phyloP scores from a whole-genome alignment of 139 green algal species.

The Microglena sp. region DNA sequence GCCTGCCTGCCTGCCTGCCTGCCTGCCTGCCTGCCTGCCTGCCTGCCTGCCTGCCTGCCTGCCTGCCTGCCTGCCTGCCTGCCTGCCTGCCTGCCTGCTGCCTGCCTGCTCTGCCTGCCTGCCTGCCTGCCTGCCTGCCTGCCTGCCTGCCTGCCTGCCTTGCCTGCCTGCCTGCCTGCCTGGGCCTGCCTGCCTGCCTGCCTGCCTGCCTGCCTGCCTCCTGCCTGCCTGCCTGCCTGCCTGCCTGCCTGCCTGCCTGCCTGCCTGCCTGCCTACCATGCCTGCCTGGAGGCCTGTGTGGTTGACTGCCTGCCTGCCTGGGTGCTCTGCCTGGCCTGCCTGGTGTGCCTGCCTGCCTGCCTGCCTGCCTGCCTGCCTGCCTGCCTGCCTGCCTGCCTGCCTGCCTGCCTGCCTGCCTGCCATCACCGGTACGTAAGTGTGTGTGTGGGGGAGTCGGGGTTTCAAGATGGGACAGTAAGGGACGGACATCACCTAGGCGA shows the following conservation, averaged over 20 bases:
- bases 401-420: not conserved
- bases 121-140: not conserved
- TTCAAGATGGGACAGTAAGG: no score
- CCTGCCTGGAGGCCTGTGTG: not conserved
- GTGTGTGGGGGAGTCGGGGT: no score
- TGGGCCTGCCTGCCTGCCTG: not conserved
- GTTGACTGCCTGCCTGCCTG: not conserved
- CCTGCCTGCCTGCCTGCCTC: constrained; percentile 1
- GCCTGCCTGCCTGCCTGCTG: not conserved
- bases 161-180: constrained; percentile 1
- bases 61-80: not conserved
- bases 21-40: constrained; percentile 1
- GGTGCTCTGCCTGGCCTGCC: not conserved
- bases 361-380: not conserved
- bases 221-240: not conserved
- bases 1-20: not conserved
- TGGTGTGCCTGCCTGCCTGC: not conserved
- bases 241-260: not conserved
- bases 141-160: constrained; percentile 2
- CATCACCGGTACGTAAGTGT: not conserved
- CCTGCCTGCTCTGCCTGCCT: not conserved
- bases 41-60: not conserved
- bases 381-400: not conserved
- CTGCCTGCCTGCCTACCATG: not conserved
- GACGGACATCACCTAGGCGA: no score